Evolutionary conservation across 2,329 filamentous ascomycete species (phyloP), one percentile per base, ranked within the genome.

Genomic region (Penicillium vulpinum): DNA sequence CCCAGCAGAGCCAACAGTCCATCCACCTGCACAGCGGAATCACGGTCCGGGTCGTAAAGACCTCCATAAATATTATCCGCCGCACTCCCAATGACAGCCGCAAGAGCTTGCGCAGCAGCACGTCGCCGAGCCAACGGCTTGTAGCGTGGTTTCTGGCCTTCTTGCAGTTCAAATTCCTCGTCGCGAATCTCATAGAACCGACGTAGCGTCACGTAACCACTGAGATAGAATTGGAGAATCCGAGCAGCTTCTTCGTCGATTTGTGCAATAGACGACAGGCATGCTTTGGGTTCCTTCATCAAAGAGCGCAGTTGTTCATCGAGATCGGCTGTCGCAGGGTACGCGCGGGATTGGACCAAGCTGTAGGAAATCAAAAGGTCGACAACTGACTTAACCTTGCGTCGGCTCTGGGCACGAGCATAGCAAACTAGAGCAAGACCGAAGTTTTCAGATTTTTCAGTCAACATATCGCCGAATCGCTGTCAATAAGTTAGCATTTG

Each of bases 161-260:
- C 70, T 43, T 67, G 59, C 10, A 75, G 60, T 5, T 73, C 61
- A 5, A 81, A 61, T n/a, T 82, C 80, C 66, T 85, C 83, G 68
- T 97, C 93, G 47, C 93, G 86, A n/a, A 92, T 83, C 60, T 92
- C 88, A 74, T 96, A 97, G 78, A 93, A 97, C 64, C 88, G 88
- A 35, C 93, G 89, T 21, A 97, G 80, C 0, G 92, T 96, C 22
- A 92, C 93, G 69, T 97, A 97, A 22, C 93, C 93, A 71, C 90
- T 94, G 10, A 97, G 85, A 76, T 92, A 88, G 59, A 88, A 89
- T 45, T 92, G 90, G 3, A 97, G 81, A 11, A 96, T 83, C 64
- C 90, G 84, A 9, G 92, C 93, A 8, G 91, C 92, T 69, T 92
- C 88, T 31, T 89, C 78, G 66, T 97, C 93, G 51, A 88, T 83